Evolutionary conservation across 345 rosid species (phyloP), one percentile per base, ranked within the genome.

Genomic region (Rhodamnia rubescens): DNA sequence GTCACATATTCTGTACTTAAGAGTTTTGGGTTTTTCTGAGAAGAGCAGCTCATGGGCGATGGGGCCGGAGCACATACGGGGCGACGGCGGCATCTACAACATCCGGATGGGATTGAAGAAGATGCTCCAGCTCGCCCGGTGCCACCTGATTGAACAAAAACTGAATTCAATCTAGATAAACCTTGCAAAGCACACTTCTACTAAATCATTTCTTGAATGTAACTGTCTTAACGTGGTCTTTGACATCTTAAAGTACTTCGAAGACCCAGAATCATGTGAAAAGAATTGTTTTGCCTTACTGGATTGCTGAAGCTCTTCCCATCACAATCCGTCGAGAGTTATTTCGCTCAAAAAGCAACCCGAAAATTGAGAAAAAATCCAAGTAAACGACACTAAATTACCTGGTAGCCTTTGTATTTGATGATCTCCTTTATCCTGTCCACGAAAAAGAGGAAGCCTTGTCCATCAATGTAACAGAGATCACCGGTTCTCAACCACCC

Each of bases 401-500:
- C 96, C 96, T 91, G 95, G 84, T 93, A 94, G 75, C 93, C 95
- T 85, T 91, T 94, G 88, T 85, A 94, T 85, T 93, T 94, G 88
- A 94, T 94, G 49, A 93, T 74, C 88, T 94, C 95, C 91, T 93
- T 92, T 5, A 93, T 85, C 52, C 95, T 89, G 84, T 92, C 96
- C 50, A 91, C 91, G 44, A 89, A 90, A 84, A 92, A 94, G 54
- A 94, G 91, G 91, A 90, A 94, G 7, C 95, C 94, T 55, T 92
- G 87, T 7, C 81, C 74, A 84, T 93, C 92, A 18, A 94, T 92
- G 83, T 90, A 94, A 81, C 96, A 91, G 86, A 91, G 91, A 88
- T 92, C 95, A 32, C 95, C 96, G 0, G 94, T 94, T 88, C 87
- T 93, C 52, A 92, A 85, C 96, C 96, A 93, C 83, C 96, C 96